Percentiles rank a stretch among this genome's conserved stretches.
phyloP scores from a whole-genome alignment of 2,329 filamentous ascomycete genomes.

The Diaporthe amygdali region DNA sequence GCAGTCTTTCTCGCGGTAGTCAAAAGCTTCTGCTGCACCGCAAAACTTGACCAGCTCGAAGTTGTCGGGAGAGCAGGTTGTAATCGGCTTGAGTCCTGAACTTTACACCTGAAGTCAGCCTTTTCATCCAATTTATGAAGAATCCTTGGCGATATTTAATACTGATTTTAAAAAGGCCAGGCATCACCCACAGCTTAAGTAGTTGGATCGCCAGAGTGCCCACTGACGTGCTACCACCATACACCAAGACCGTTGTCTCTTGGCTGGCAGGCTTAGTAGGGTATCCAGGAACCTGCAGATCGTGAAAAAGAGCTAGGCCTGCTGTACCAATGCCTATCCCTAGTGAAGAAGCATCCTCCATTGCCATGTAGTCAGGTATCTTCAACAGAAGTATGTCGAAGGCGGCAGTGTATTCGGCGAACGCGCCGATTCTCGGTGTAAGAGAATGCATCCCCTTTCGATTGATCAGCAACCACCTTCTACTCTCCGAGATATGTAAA shows the following conservation, averaged over 20 bases:
- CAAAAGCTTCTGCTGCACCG: constrained; percentile 46
- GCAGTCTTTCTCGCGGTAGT: constrained; percentile 35
- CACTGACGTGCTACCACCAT: not conserved
- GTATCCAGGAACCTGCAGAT: constrained; percentile 27
- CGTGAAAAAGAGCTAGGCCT: constrained; percentile 29
- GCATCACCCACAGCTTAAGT: constrained; percentile 28
- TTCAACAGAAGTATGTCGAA: not conserved
- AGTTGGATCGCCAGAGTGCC: not conserved
- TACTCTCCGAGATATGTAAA: no score
- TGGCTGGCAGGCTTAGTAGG: not conserved
- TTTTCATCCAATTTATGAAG: no score
- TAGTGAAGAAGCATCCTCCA: not conserved
- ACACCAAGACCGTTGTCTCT: not conserved
- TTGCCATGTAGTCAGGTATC: not conserved
- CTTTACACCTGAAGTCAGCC: no score
- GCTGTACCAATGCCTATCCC: not conserved
- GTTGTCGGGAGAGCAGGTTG: constrained; percentile 33
- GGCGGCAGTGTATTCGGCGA: not conserved
- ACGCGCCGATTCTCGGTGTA: not conserved
- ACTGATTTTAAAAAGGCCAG: no score
- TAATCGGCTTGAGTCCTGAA: no score
- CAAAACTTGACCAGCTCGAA: constrained; percentile 39
- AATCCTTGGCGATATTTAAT: no score
- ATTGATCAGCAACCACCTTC: no score
- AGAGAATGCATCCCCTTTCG: not conserved